A percentile compares a stretch with the other conserved stretches of the same genome.
phyloP scores from a whole-genome alignment of 805 yeast species.

The Yamadazyma philogaea region DNA sequence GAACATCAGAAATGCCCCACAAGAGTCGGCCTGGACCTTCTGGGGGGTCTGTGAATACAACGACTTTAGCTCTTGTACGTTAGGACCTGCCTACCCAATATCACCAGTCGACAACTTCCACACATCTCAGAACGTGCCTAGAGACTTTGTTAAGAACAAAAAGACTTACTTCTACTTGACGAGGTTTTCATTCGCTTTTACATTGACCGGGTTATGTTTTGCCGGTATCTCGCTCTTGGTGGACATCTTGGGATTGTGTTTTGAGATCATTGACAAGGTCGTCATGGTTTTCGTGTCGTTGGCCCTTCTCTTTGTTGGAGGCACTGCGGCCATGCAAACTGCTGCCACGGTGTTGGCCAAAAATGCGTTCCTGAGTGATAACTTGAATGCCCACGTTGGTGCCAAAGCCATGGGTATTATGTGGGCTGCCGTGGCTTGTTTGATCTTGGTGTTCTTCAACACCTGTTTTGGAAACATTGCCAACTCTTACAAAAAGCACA shows the following conservation, averaged over 20 bases:
- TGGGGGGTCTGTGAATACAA: conserved; percentile 65
- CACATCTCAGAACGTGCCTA: conserved; percentile 50
- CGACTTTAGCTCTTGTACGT: conserved; percentile 51
- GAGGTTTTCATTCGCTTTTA: conserved; percentile 63
- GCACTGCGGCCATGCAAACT: conserved; percentile 69
- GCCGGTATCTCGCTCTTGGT: conserved; percentile 59
- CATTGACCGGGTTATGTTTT: conserved; percentile 58
- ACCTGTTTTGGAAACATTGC: conserved; percentile 50
- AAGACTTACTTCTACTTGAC: conserved; percentile 60
- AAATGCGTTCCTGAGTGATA: conserved; percentile 56
- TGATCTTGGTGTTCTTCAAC: conserved; percentile 49
- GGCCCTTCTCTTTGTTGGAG: conserved; percentile 53
- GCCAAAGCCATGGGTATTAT: conserved; percentile 56
- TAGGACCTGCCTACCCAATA: conserved; percentile 79
- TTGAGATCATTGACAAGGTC: conserved; percentile 52
- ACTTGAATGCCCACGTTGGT: conserved; percentile 49
- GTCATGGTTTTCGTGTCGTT: conserved; percentile 49
- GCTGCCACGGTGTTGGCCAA: conserved; percentile 76
- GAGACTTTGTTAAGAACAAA: conserved; percentile 51
- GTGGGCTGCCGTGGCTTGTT: conserved; percentile 66
- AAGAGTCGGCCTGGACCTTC: conserved; percentile 72
- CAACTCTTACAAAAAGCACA: conserved; percentile 51
- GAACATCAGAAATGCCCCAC: conserved; percentile 47
- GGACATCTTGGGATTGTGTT: conserved; percentile 54
- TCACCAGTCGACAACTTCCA: conserved; percentile 77